Evolutionary conservation across 1,284 basidiomycete species (phyloP).

Genomic region (Puccinia polysora): DNA sequence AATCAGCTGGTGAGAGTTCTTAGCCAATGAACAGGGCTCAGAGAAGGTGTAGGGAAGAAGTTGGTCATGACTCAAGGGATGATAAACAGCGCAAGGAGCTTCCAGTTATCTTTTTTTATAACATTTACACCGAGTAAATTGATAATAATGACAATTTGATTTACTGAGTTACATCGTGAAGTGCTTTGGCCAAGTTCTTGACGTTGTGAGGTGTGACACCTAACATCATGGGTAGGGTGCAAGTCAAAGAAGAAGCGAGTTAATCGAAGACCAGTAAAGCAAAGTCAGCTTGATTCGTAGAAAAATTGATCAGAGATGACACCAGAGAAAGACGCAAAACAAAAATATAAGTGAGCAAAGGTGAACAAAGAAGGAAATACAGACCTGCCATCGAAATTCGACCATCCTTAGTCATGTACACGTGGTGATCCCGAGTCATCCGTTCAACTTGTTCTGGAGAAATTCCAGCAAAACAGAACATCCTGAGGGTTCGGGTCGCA

Average conservation of each 20-base stretch:
- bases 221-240: neutral
- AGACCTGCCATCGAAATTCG: constrained; percentile 53
- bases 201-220: constrained; percentile 43
- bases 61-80: too few species aligned
- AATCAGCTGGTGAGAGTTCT: too few species aligned
- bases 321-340: neutral
- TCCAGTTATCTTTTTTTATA: too few species aligned
- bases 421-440: constrained; percentile 53
- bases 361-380: neutral
- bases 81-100: too few species aligned
- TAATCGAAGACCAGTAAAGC: neutral
- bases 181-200: constrained; percentile 40
- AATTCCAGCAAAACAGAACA: constrained; percentile 46
- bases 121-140: too few species aligned
- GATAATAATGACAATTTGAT: too few species aligned
- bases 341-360: neutral
- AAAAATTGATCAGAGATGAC: neutral
- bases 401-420: constrained; percentile 54
- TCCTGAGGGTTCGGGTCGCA: neutral
- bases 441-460: constrained; percentile 53
- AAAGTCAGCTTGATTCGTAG: too few species aligned
- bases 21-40: too few species aligned
- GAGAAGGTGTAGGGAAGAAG: too few species aligned
- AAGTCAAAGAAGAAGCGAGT: too few species aligned
- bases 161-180: constrained; percentile 42